Evolutionary conservation across 257 asterid species (phyloP).

Genomic region (Craterostigma plantagineum): DNA sequence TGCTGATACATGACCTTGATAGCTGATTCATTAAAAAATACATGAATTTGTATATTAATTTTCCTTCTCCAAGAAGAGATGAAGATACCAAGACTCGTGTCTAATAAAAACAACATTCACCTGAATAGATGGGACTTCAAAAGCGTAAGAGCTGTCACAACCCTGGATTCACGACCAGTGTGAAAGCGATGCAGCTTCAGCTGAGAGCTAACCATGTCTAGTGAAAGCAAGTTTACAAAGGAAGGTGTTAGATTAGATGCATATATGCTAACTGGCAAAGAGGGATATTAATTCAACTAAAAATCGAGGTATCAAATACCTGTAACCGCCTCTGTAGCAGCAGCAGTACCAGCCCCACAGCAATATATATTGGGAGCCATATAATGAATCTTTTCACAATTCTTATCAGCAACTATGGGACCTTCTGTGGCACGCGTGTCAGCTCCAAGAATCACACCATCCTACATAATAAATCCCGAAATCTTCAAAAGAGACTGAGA

Average conservation of each 20-base stretch:
- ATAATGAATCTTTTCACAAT: constrained; percentile 89
- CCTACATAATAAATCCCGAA: constrained; percentile 17
- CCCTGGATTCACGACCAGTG: constrained; percentile 70
- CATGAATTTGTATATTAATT: constrained; percentile 1
- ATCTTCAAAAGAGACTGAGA: too few species aligned
- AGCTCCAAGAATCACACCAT: constrained; percentile 97
- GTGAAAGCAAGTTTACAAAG: constrained; percentile 9
- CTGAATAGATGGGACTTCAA: constrained; percentile 55
- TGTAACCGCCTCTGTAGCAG: constrained; percentile 64
- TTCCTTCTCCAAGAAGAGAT: neutral
- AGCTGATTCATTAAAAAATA: constrained; percentile 16
- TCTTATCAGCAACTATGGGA: constrained; percentile 98
- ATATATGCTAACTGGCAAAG: neutral
- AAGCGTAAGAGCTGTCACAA: constrained; percentile 48
- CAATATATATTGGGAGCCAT: constrained; percentile 79
- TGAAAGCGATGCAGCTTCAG: constrained; percentile 48
- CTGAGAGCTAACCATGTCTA: constrained; percentile 67
- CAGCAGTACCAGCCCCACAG: constrained; percentile 80
- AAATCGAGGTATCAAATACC: constrained; percentile 11
- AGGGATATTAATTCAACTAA: neutral
- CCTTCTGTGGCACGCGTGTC: constrained; percentile 97
- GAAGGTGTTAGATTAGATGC: constrained; percentile 7
- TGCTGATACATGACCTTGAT: constrained; percentile 58
- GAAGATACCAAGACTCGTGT: neutral
- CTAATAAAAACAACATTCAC: constrained; percentile 15